Evolutionary conservation across 78 protist species (phyloP), one percentile per base, ranked within the genome.

Genomic region (Polysphondylium violaceum): DNA sequence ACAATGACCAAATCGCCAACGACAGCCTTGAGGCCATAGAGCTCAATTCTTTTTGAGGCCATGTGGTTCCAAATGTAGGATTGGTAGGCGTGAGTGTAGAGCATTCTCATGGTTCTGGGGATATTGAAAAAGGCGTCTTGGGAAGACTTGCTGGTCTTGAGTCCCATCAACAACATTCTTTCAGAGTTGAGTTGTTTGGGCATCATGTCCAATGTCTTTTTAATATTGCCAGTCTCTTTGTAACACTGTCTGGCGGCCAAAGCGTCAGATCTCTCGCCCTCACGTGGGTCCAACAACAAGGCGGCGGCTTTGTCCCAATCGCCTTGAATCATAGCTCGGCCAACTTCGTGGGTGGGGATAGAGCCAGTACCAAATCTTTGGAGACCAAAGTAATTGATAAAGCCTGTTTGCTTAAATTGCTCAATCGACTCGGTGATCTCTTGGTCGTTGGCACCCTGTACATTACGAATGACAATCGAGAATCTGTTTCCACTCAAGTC

Each of bases 361-460:
- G 83, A 44, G 7, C 89, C 96, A 43, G 96, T 86, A 14, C 98
- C 97, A 68, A 96, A 96, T 31, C 98, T 58, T 63, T 96, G 98
- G 23, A 77, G 87, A 27, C 98, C 94, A 74, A 87, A 96, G 61
- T 94, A 95, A 67, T 96, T 96, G 44, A 91, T 51, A 88, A 94
- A 96, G 0, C 98, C 96, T 38, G 75, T 71, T 31, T 56, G 2
- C 6, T 55, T 50, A 50, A 92, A 67, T 3, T 36, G 27, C 35
- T 50, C 71, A 55, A 85, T 61, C 0, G 86, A 92, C 14, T 65
- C 56, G 0, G 19, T 55, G 0, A 86, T 87, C 31, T 43, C 17
- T 11, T 61, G 75, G 27, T 38, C 73, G 12, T 73, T 53, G 1
- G 65, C 93, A 23, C 35, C 79, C 50, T 71, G 77, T 58, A 86